Evolutionary conservation across 495 filamentous ascomycete genomes (phyloP), one percentile per base, ranked within the genome.

Genomic region (Hyaloscypha finlandica): DNA sequence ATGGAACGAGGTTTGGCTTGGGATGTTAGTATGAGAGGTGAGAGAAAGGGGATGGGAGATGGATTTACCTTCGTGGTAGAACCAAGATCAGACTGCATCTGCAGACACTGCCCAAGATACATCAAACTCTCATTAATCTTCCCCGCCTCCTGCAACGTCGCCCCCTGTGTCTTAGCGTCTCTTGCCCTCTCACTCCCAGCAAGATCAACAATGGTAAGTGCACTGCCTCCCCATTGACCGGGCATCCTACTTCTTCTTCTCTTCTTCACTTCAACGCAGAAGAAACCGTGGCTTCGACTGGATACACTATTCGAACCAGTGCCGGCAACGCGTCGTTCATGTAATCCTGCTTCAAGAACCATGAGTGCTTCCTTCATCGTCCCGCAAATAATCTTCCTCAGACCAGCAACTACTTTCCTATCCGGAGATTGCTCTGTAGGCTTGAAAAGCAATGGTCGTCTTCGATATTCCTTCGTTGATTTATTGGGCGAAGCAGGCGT

Each of bases 51-150:
- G 60, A 42, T 33, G 20, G 37, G 20, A 60, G 62, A 66, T 56
- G 30, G 8, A 66, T 80, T 31, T 84, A 93, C 91, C 86, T 92
- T 95, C 63, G 85, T 85, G 60, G 87, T 86, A 66, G 86, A 87
- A 42, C 86, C 88, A 48, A 88, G 81, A 70, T 92, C 90, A 66
- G 88, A 92, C 77, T 97, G 96, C 88, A 97, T 92, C 75, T 99
- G 95, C 70, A 99, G 81, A 75, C 96, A 98, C 74, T 98, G 96
- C 1, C 95, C 95, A 1, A 99, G 86, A 76, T 97, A 97, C 96
- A 99, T 99, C 73, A 99, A 77, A 72, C 89, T 93, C 74, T 97
- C 93, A 74, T 99, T 99, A 72, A 99, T 99, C 77, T 97, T 97
- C 20, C 95, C 96, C 25, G 95, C 96, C 77, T 99, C 95, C 0